Evolutionary conservation across 2,329 filamentous ascomycete species (phyloP).

Genomic region (Berkeleyomyces basicola): DNA sequence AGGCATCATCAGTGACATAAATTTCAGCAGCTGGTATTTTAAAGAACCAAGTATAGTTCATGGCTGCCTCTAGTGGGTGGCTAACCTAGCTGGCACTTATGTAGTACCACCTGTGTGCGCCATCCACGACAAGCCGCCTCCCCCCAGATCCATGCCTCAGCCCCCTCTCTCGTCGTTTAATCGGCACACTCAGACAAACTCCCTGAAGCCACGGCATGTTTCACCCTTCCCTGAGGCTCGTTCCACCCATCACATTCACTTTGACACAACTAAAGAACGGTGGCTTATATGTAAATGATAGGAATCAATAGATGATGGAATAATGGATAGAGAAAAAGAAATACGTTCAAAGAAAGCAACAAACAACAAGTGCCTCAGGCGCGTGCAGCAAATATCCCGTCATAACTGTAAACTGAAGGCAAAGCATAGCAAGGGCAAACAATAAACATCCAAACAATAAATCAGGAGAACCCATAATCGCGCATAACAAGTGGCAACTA

Average conservation of each 20-base stretch:
- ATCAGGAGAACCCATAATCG: not conserved
- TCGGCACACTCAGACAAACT: not conserved
- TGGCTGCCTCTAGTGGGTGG: not conserved
- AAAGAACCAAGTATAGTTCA: too few species aligned
- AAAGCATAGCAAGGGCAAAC: not conserved
- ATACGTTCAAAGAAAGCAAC: not conserved
- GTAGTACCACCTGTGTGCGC: too few species aligned
- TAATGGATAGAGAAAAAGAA: not conserved
- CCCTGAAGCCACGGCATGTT: not conserved
- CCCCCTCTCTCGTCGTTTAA: not conserved
- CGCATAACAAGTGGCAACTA: conserved; percentile 1
- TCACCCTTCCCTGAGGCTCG: not conserved
- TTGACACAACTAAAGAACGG: not conserved
- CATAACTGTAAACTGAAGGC: not conserved
- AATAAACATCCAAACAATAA: conserved; percentile 1
- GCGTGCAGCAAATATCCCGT: not conserved
- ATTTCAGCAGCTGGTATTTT: too few species aligned
- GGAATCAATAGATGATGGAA: not conserved
- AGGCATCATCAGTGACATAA: too few species aligned
- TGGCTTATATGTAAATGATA: not conserved
- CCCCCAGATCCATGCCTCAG: too few species aligned
- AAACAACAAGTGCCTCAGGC: not conserved
- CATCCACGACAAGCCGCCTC: too few species aligned
- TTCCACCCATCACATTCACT: not conserved
- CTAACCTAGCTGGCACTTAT: not conserved